Evolutionary conservation across 345 rosid species (phyloP), one percentile per base, ranked within the genome.

Genomic region (Draba incana): DNA sequence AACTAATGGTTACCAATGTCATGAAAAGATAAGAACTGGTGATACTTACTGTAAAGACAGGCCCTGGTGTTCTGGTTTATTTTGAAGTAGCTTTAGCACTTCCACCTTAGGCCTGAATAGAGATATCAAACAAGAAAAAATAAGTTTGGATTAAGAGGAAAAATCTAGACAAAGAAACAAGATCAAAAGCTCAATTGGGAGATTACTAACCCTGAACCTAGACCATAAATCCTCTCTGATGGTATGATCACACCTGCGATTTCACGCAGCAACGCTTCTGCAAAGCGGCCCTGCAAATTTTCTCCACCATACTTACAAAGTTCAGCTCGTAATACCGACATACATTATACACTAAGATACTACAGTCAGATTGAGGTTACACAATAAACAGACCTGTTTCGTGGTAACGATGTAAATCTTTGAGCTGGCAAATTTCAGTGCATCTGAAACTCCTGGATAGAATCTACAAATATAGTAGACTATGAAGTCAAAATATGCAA

Each of bases 401-500:
- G 96, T 90, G 59, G 96, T 90, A 50, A 87, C 96, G 60, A 90
- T 85, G 73, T 88, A 88, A 50, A 93, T 62, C 49, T 60, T 85
- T 9, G 94, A 93, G 81, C 98, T 87, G 2, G 96, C 89, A 50
- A 93, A 85, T 62, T 81, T 86, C 31, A 93, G 59, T 39, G 97
- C 96, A 47, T 93, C 97, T 54, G 96, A 80, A 49, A 90, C 86
- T 66, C 96, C 98, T 1, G 96, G 97, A 80, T 90, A 90, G 66
- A 93, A 84, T 78, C 96, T 90, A 84, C 77, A 78, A 31, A 23
- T 41, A 31, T 46, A 69, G 57, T 30, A 14, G 24, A 37, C 24
- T 25, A 35, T 13, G 64, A 44, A 44, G 33, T 9, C 7, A 52
- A 46, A 28, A 33, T n/a, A n/a, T n/a, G n/a, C n/a, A n/a, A n/a